A percentile compares a stretch with the other conserved stretches of the same genome.
Evolutionary conservation across 2,329 filamentous ascomycete genomes (phyloP).

Genomic region (Atkinsonella texensis): DNA sequence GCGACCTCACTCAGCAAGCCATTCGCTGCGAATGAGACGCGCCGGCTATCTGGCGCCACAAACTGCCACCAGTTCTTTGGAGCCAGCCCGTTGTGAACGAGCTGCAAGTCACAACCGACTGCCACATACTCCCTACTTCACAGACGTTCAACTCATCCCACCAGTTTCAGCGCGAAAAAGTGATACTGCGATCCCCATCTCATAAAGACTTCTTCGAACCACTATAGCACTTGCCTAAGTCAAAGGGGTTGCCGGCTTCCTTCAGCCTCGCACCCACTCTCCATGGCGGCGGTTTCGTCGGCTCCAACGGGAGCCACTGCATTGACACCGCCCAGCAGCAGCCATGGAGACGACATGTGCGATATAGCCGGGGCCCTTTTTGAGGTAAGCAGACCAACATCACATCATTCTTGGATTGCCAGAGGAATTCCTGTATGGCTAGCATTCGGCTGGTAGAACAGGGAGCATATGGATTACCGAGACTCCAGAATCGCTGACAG

Average conservation of each 20-base stretch:
- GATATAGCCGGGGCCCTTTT: slow-evolving; percentile 20
- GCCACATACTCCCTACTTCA: background rate
- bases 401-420: background rate
- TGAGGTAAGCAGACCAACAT: slow-evolving; percentile 23
- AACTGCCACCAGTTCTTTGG: background rate
- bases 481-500: slow-evolving; percentile 1
- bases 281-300: slow-evolving; percentile 43
- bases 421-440: background rate
- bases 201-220: background rate
- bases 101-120: background rate
- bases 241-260: slow-evolving; percentile 18
- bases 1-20: background rate
- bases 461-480: background rate
- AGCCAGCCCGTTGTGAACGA: background rate
- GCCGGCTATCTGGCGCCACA: background rate
- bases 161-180: background rate
- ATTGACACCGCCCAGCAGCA: slow-evolving; percentile 36
- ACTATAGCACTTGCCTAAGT: background rate
- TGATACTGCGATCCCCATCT: background rate
- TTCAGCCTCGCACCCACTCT: slow-evolving; percentile 9
- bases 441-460: background rate
- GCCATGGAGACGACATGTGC: slow-evolving; percentile 38
- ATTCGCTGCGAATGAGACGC: background rate
- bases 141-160: background rate
- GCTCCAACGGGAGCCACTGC: slow-evolving; percentile 34